Base-by-base conservation (phyloP, 768 basidiomycete species). In the Hericium coralloides region DNA sequence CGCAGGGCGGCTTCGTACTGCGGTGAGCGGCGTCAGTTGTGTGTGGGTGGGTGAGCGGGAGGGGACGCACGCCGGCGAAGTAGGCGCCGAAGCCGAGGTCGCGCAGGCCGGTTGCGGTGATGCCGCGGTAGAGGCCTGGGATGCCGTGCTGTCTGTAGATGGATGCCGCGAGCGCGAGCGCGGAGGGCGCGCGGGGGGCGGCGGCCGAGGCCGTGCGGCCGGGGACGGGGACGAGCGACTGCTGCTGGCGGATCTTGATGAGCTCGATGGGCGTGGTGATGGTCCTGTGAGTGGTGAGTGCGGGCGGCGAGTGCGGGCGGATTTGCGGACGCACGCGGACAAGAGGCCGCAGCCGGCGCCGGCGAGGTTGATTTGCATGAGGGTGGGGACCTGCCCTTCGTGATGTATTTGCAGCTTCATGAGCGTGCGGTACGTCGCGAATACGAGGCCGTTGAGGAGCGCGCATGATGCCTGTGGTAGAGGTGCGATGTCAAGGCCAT, bases 71-170 rank as follows among this genome's bases (percentile, higher is more conserved):
- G 38, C 60, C 60, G 39, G 38, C 41, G 67, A 95, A 97, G 70
- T 97, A 95, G 2, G 87, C 82, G 7, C 92, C 94, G 65, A 89
- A 95, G 1, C 86, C 91, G 9, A 77, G 73, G 68, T 95, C 93
- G 37, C 94, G 74, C 38, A 92, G 66, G 0, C 84, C 83, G 0
- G 92, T 95, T 0, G 83, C 79, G 1, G 78, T 73, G 50, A 89
- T 71, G 0, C 94, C 94, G 4, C 92, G 81, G 69, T 88, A 95
- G 6, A 95, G 69, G 0, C 87, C 90, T 49, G 72, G 67, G 14
- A 89, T 18, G 0, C 90, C 90, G 20, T 77, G 72, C 51, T 73
- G 70, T 48, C 70, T 72, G 50, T 83, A 72, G 25, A 93, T 83
- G 52, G 76, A 68, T 45, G 73, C 67, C 3, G 82, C 76, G n/a